A percentile compares a stretch with the other conserved stretches of the same genome.
These are phyloP conservation scores for Apiotrichum siamense DNA, from an alignment of 1,284 basidiomycete genomes.

Conservation along the genomic window DNA sequence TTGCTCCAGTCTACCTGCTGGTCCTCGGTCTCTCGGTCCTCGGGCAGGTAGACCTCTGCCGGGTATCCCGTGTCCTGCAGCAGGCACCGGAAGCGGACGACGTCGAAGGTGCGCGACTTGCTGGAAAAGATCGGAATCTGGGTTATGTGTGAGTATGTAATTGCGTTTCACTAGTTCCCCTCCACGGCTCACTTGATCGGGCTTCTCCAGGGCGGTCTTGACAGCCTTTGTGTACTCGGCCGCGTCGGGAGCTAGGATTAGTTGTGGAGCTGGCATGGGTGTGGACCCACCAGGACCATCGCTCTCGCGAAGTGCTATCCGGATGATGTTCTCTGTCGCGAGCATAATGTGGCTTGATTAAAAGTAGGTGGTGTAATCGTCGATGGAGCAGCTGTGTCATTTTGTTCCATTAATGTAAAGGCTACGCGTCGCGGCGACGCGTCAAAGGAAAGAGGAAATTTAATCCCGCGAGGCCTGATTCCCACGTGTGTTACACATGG, in stretches of 20 bases:
- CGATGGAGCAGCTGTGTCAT: neutral
- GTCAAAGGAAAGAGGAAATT: too few species aligned
- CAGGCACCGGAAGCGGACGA: conserved; percentile 43
- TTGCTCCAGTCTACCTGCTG: conserved; percentile 28
- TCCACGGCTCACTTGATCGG: conserved; percentile 10
- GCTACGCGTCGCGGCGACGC: too few species aligned
- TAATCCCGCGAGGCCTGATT: too few species aligned
- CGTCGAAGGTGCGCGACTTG: conserved; percentile 23
- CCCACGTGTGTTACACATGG: too few species aligned
- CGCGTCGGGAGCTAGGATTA: conserved; percentile 4
- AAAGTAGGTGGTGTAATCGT: neutral
- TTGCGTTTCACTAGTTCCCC: neutral
- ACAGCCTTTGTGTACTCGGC: conserved; percentile 8
- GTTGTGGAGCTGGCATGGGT: neutral
- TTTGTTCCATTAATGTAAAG: too few species aligned
- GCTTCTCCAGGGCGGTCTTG: conserved; percentile 10
- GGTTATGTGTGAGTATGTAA: neutral
- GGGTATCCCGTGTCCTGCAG: conserved; percentile 47
- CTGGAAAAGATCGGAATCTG: conserved; percentile 29
- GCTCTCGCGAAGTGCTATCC: conserved; percentile 35
- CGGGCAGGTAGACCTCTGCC: conserved; percentile 43
- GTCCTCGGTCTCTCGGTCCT: neutral
- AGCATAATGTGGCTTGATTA: conserved; percentile 16
- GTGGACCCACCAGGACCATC: conserved; percentile 15
- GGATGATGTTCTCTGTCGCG: conserved; percentile 26